Evolutionary conservation across 441 rosid species (phyloP).

Genomic region (Flueggea neowawraea): DNA sequence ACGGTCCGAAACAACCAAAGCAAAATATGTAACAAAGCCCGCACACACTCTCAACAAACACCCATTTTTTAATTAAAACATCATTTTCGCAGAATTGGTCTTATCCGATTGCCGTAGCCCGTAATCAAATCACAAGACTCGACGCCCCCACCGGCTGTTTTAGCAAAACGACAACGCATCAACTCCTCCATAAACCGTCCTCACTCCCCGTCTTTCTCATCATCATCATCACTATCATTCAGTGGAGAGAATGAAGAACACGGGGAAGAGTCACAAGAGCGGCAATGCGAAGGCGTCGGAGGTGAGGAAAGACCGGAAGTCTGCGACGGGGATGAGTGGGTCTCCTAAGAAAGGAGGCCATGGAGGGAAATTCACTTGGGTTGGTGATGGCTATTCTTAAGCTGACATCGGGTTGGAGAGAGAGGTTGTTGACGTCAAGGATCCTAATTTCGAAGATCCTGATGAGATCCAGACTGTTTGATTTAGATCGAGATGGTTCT

Average conservation of each 20-base stretch:
- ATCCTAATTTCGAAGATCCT: conserved; percentile 65
- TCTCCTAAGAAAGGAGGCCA: conserved; percentile 75
- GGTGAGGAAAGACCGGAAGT: conserved; percentile 45
- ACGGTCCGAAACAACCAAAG: no score
- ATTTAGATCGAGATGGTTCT: no score
- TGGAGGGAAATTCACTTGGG: conserved; percentile 75
- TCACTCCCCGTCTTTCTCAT: no score
- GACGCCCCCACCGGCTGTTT: not conserved
- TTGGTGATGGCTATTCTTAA: conserved; percentile 44
- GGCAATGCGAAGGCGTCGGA: conserved; percentile 22
- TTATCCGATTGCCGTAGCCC: conserved; percentile 19
- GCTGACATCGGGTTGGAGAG: conserved; percentile 42
- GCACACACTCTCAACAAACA: no score
- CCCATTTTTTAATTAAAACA: no score
- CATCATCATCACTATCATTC: no score
- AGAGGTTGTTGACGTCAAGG: conserved; percentile 45
- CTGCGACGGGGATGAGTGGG: conserved; percentile 55
- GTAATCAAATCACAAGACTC: conserved; percentile 9
- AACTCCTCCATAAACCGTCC: no score
- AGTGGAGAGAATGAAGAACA: conserved; percentile 31
- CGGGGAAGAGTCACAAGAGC: conserved; percentile 28
- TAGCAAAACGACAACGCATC: not conserved
- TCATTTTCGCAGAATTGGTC: conserved; percentile 3
- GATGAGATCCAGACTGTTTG: conserved; percentile 17
- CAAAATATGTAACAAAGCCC: no score